Conservation (phyloP, 345 rosid genomes). For the Bruguiera sexangula region DNA sequence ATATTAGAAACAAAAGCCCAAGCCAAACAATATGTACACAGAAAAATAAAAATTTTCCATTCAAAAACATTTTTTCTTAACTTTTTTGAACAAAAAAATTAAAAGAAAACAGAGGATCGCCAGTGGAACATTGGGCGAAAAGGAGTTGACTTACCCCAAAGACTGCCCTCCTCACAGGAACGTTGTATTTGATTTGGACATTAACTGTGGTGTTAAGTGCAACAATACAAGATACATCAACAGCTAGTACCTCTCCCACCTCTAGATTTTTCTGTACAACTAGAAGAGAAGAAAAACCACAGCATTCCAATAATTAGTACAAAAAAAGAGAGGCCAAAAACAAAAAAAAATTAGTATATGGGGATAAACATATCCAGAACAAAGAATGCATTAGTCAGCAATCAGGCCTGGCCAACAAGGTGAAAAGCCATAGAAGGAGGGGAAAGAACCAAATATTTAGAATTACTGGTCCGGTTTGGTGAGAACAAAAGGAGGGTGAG, state of each 20-base stretch:
- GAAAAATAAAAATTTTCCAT: no score
- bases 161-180: constrained; percentile 77
- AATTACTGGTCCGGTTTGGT: no score
- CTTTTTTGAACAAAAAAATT: background rate
- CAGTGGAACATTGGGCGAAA: background rate
- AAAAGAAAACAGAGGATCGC: background rate
- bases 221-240: constrained; percentile 81
- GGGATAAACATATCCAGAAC: background rate
- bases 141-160: constrained; percentile 62
- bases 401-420: background rate
- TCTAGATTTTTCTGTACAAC: constrained; percentile 96
- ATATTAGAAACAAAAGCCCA: no score
- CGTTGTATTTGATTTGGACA: constrained; percentile 81
- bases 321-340: background rate
- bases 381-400: constrained; percentile 2
- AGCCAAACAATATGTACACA: no score
- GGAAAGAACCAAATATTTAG: no score
- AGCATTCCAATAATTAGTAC: constrained; percentile 13
- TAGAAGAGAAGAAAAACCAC: constrained; percentile 29
- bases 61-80: no score
- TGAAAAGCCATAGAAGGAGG: no score
- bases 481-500: no score
- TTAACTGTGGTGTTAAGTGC: constrained; percentile 69
- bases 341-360: background rate
- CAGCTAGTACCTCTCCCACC: constrained; percentile 79